Conservation (phyloP, 495 filamentous ascomycete genomes). For the Xylaria flabelliformis region DNA sequence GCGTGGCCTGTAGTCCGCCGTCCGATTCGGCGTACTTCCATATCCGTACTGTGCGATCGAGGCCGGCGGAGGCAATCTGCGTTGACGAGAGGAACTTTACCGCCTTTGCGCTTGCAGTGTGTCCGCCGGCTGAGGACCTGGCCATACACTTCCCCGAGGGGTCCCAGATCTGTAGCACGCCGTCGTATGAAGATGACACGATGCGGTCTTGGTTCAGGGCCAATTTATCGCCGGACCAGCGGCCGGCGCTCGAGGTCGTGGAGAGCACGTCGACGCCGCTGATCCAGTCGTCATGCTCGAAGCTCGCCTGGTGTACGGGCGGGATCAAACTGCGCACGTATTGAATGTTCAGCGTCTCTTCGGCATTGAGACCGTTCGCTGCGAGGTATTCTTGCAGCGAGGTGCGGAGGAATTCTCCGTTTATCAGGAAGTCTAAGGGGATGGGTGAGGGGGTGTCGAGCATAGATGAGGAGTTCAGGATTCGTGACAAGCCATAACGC, state of each 20-base stretch:
- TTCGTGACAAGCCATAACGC: slow-evolving; percentile 87
- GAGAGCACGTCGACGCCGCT: slow-evolving; percentile 88
- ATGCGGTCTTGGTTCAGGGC: slow-evolving; percentile 63
- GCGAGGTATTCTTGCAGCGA: slow-evolving; percentile 89
- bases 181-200: slow-evolving; percentile 90
- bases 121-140: slow-evolving; percentile 73
- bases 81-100: slow-evolving; percentile 79
- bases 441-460: slow-evolving; percentile 77
- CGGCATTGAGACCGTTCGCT: slow-evolving; percentile 82
- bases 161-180: slow-evolving; percentile 86
- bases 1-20: slow-evolving; percentile 62
- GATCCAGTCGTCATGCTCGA: slow-evolving; percentile 97
- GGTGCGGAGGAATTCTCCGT: slow-evolving; percentile 86
- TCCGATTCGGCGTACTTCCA: slow-evolving; percentile 82
- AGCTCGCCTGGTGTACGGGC: slow-evolving; percentile 82
- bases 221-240: slow-evolving; percentile 56
- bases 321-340: slow-evolving; percentile 92
- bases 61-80: slow-evolving; percentile 77
- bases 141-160: slow-evolving; percentile 78
- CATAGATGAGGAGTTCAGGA: slow-evolving; percentile 85
- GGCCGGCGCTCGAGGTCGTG: slow-evolving; percentile 63
- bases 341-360: slow-evolving; percentile 85
- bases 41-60: slow-evolving; percentile 82
- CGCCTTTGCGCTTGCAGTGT: slow-evolving; percentile 76
- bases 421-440: slow-evolving; percentile 94